Percentiles rank a stretch among this genome's conserved stretches.
phyloP scores from a whole-genome alignment of 345 rosid genomes.

The Populus alba region DNA sequence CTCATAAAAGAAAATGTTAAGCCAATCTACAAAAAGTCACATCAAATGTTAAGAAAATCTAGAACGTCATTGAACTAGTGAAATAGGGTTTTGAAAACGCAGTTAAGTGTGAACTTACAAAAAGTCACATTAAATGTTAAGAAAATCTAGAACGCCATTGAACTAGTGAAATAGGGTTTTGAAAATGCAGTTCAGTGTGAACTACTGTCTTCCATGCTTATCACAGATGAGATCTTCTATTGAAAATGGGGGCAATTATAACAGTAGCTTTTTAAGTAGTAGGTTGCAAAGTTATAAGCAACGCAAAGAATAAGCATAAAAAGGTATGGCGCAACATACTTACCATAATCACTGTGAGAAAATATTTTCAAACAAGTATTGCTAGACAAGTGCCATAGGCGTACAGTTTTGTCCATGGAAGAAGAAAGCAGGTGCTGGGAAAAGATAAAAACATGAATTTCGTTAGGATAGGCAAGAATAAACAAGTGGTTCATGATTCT shows the following conservation, averaged over 20 bases:
- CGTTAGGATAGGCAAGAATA: slow-evolving; percentile 9
- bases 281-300: not conserved
- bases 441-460: slow-evolving; percentile 18
- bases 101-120: not conserved
- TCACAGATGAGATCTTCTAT: not conserved
- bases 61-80: not conserved
- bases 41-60: not conserved
- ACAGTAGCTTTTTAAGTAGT: not conserved
- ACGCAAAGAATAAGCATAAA: not conserved
- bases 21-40: not conserved
- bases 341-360: slow-evolving; percentile 93
- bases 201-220: not conserved
- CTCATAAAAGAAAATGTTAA: not conserved
- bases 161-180: not conserved
- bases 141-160: not conserved
- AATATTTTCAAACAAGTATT: slow-evolving; percentile 84
- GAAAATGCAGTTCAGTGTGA: not conserved
- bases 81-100: not conserved
- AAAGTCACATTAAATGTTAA: not conserved
- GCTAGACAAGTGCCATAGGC: slow-evolving; percentile 83
- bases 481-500: slow-evolving; percentile 1
- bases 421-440: slow-evolving; percentile 87
- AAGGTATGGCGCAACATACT: slow-evolving; percentile 25
- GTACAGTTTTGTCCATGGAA: slow-evolving; percentile 98
- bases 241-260: not conserved